Conservation (phyloP, 1,284 basidiomycete genomes). For the Cryptococcus wingfieldii region DNA sequence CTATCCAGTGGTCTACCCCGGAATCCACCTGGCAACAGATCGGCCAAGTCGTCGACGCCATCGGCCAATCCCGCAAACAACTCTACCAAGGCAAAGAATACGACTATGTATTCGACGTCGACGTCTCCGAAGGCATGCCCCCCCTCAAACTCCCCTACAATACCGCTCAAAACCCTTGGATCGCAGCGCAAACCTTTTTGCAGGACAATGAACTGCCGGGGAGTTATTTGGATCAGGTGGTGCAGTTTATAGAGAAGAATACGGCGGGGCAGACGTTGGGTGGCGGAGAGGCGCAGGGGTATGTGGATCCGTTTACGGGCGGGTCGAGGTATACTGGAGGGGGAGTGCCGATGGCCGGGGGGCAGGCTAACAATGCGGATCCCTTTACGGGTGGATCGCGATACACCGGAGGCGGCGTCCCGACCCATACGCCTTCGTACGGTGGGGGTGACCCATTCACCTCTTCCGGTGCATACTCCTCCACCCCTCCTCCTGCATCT, state of each 20-base stretch:
- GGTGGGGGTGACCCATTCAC: conserved; percentile 23
- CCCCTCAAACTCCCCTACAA: conserved; percentile 95
- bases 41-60: conserved; percentile 91
- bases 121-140: conserved; percentile 87
- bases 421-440: neutral
- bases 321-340: conserved; percentile 57
- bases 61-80: conserved; percentile 80
- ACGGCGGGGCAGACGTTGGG: conserved; percentile 66
- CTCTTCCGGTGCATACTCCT: conserved; percentile 15
- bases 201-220: conserved; percentile 76
- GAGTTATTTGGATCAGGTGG: conserved; percentile 84
- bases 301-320: conserved; percentile 86
- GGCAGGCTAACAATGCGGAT: conserved; percentile 53
- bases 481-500: conserved; percentile 23
- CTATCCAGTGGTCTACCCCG: conserved; percentile 66
- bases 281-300: conserved; percentile 44
- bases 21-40: conserved; percentile 80
- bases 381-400: conserved; percentile 77
- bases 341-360: conserved; percentile 13
- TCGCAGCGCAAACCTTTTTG: conserved; percentile 85
- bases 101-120: conserved; percentile 98
- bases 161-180: conserved; percentile 82
- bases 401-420: conserved; percentile 47
- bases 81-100: conserved; percentile 89
- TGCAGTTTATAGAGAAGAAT: conserved; percentile 90